These are phyloP conservation scores for Microstegium vimineum DNA, from an alignment of 176 grass and related monocot species.

Conservation along the genomic window DNA sequence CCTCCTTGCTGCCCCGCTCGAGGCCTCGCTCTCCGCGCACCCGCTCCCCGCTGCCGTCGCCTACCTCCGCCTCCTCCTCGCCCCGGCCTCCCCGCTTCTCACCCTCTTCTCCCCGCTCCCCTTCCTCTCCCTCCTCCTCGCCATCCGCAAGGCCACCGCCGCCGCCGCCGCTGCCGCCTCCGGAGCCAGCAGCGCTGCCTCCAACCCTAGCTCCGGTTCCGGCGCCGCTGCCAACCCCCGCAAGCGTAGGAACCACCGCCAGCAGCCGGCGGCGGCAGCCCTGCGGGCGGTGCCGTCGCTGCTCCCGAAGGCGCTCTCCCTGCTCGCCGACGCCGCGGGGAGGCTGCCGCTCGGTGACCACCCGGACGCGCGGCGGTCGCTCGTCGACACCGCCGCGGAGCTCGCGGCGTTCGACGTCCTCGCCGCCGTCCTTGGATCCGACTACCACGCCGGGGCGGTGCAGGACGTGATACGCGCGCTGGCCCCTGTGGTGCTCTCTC, in stretches of 20 bases:
- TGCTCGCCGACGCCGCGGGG: conserved; percentile 47
- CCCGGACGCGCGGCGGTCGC: conserved; percentile 51
- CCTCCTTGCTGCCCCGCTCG: conserved; percentile 39
- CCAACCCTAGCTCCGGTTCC: conserved; percentile 22
- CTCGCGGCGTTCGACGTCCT: conserved; percentile 56
- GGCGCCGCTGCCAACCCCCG: conserved; percentile 1
- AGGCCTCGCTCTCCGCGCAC: conserved; percentile 27
- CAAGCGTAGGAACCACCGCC: conserved; percentile 32
- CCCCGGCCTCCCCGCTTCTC: conserved; percentile 40
- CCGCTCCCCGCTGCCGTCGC: conserved; percentile 35
- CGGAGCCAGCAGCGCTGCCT: background rate
- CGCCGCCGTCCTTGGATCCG: conserved; percentile 43
- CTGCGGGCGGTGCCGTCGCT: background rate
- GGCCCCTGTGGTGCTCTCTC: conserved; percentile 35
- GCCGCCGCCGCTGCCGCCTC: background rate
- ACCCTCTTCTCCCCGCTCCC: conserved; percentile 58
- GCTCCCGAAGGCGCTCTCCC: conserved; percentile 37
- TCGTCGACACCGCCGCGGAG: conserved; percentile 55
- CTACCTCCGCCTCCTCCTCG: conserved; percentile 55
- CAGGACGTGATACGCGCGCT: conserved; percentile 65
- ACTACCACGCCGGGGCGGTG: conserved; percentile 30
- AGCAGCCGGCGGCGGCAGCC: background rate
- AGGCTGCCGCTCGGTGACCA: conserved; percentile 58
- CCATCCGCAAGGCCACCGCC: conserved; percentile 53
- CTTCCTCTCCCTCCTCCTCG: conserved; percentile 72